Base-by-base conservation (phyloP, 164 flowering plant species). In the Kingdonia uniflora region DNA sequence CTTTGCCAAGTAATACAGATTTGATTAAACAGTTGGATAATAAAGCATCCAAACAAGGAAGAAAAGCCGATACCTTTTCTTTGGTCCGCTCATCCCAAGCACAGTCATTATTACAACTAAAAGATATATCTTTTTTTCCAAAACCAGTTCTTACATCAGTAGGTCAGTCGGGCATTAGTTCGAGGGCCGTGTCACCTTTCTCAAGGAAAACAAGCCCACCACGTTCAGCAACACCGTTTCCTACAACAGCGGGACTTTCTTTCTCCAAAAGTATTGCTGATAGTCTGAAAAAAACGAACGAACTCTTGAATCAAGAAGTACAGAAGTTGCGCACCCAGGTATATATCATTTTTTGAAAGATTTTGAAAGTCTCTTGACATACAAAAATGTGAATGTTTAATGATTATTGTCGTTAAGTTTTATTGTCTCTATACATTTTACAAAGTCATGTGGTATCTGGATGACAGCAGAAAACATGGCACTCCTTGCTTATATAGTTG, bases 171-270 rank as follows among this genome's bases (percentile, higher is more conserved):
- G 85, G 78, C 48, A 74, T 75, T 43, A 81, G 72, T 61, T 92
- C 97, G 10, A 82, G 99, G 66, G 71, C 99, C 48, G 96, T 86
- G 38, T 92, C 95, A 23, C 99, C 96, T 65, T 83, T 88, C 67
- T 92, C 97, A 12, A 80, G 97, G 65, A 85, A 73, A 69, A 68
- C 91, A 22, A 92, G 99, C 68, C 99, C 99, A 6, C 99, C 99
- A 16, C 88, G 95, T 44, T 92, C 95, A 38, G 92, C 85, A 15
- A 92, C 99, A 22, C 99, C 99, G 17, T 70, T 88, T 63, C 95
- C 95, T 43, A 84, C 97, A 49, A 77, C 87, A 14, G 65, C 92
- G 16, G 99, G 99, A 48, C 89, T 86, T 69, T 88, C 99, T 41
- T 80, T 92, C 60, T 82, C 97, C 37, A 86, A 81, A 69, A 79